Percentiles rank a stretch among this genome's conserved stretches.
These are phyloP conservation scores for Globisporangium heterothallicum DNA, from an alignment of 352 stramenopile genomes.

Conservation along the genomic window DNA sequence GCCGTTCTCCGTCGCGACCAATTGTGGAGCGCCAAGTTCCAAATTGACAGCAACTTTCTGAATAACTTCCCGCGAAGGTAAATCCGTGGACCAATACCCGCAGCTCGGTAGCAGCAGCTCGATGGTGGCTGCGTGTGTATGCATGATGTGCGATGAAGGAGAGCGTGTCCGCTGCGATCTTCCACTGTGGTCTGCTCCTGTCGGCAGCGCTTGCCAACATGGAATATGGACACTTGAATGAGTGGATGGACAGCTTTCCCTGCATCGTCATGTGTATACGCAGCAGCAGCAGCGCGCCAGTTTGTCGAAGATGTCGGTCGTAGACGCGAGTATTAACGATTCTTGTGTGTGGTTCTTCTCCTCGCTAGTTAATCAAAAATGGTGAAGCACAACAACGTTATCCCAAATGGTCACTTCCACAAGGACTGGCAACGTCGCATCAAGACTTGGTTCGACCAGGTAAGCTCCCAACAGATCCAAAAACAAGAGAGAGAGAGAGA, in stretches of 20 bases:
- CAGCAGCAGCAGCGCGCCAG: no score
- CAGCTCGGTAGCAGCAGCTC: no score
- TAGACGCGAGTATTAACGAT: constrained; percentile 9
- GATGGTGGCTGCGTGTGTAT: background rate
- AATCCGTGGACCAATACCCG: constrained; percentile 12
- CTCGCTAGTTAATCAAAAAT: constrained; percentile 72
- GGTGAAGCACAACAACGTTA: constrained; percentile 99
- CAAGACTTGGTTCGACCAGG: constrained; percentile 96
- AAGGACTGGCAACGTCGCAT: constrained; percentile 99
- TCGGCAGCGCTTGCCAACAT: no score
- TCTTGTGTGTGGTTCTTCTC: constrained; percentile 1
- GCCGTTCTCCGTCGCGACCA: constrained; percentile 17
- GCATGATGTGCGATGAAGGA: no score
- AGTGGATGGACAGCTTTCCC: no score
- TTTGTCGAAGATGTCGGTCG: no score
- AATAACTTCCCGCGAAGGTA: constrained; percentile 74
- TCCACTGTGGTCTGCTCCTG: no score
- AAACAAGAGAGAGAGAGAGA: constrained; percentile 2
- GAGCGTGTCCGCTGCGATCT: no score
- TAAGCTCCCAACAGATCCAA: constrained; percentile 24
- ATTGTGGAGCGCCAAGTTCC: constrained; percentile 70
- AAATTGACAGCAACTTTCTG: constrained; percentile 88
- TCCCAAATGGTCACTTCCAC: constrained; percentile 99
- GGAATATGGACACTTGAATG: no score
- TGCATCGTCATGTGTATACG: no score